A percentile compares a stretch with the other conserved stretches of the same genome.
Conservation (phyloP, 768 basidiomycete genomes). For the Russula ochroleuca region DNA sequence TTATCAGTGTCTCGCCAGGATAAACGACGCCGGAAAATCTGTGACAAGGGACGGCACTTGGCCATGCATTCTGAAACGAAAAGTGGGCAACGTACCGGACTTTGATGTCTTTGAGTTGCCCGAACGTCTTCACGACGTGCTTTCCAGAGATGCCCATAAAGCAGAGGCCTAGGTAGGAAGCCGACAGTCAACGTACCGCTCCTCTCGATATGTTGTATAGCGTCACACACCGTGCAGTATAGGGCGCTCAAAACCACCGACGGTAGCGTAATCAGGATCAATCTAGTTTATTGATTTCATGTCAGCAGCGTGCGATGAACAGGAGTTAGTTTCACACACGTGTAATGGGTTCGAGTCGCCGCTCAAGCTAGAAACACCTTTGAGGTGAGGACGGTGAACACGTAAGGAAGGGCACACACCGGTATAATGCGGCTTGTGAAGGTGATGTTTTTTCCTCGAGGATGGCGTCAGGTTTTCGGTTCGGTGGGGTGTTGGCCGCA, state of each 20-base stretch:
- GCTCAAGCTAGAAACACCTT: constrained; percentile 55
- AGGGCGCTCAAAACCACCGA: constrained; percentile 92
- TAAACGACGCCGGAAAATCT: constrained; percentile 90
- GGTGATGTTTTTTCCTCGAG: constrained; percentile 82
- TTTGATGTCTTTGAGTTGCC: constrained; percentile 89
- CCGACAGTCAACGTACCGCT: constrained; percentile 1
- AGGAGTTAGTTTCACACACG: constrained; percentile 40
- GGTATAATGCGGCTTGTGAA: constrained; percentile 86
- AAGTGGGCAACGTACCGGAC: constrained; percentile 55
- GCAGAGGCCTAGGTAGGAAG: constrained; percentile 57
- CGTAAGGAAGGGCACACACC: constrained; percentile 44
- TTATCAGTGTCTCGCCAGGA: constrained; percentile 92
- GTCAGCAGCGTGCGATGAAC: neutral
- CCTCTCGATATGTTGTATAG: neutral
- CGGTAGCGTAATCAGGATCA: constrained; percentile 86
- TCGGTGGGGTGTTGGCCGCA: constrained; percentile 74
- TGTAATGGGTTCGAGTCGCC: constrained; percentile 92
- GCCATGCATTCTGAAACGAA: neutral
- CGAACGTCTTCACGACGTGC: constrained; percentile 84
- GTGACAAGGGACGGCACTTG: constrained; percentile 13
- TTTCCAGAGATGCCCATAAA: constrained; percentile 91
- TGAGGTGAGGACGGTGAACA: constrained; percentile 3
- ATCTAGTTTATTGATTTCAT: constrained; percentile 47
- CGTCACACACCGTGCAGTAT: constrained; percentile 59
- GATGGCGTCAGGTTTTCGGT: constrained; percentile 78